Percentiles rank a stretch among this genome's conserved stretches.
Evolutionary conservation across 106 monocot genomes (phyloP).

Genomic region (Dendrobium chrysotoxum): DNA sequence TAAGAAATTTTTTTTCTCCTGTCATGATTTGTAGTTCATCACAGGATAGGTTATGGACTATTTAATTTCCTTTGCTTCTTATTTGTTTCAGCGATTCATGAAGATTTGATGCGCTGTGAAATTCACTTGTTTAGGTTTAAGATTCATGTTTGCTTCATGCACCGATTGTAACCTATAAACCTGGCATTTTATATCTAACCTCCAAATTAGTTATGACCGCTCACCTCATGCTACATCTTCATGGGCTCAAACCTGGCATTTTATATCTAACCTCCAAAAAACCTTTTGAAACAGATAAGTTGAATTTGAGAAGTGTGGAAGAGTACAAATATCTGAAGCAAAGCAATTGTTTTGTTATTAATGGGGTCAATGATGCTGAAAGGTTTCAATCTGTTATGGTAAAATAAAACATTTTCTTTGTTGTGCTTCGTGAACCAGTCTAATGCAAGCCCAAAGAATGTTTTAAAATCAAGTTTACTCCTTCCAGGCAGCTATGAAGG

Average conservation of each 20-base stretch:
- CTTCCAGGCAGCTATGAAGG: slow-evolving; percentile 85
- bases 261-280: too few species aligned
- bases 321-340: slow-evolving; percentile 86
- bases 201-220: not conserved
- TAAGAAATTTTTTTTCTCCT: not conserved
- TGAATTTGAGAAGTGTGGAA: slow-evolving; percentile 69
- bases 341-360: slow-evolving; percentile 75
- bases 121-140: not conserved
- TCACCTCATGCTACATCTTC: slow-evolving; percentile 5
- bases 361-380: slow-evolving; percentile 88
- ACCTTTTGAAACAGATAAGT: slow-evolving; percentile 50
- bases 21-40: not conserved
- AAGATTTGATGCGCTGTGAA: not conserved
- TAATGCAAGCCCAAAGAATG: slow-evolving; percentile 1
- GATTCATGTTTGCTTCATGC: not conserved
- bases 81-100: not conserved
- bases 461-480: not conserved
- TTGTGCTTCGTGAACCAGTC: not conserved
- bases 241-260: too few species aligned
- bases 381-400: slow-evolving; percentile 78
- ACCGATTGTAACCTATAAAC: not conserved
- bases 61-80: not conserved
- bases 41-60: not conserved
- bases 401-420: not conserved
- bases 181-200: not conserved